Evolutionary conservation across 1,284 basidiomycete species (phyloP), one percentile per base, ranked within the genome.

Genomic region (Trichosporon inkin): DNA sequence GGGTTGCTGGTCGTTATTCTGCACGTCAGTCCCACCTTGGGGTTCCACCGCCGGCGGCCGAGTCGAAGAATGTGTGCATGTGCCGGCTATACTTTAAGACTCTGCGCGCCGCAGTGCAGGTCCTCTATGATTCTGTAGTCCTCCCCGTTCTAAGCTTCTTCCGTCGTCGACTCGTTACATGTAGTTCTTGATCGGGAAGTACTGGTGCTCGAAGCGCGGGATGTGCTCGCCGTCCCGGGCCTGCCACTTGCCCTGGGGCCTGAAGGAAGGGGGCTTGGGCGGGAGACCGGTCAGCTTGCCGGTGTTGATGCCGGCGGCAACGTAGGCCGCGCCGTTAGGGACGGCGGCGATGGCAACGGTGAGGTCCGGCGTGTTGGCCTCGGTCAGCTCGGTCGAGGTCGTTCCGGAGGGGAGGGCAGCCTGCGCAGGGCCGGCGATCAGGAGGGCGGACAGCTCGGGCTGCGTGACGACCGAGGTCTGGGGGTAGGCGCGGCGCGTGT

Each of bases 401-500:
- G 60, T 47, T 34, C 61, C 56, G 17, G 56, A 39, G 55, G 58
- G 16, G 92, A 84, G 40, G 90, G 84, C 64, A 90, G 81, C 47
- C 82, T 82, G 53, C 87, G 82, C 81, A 13, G 90, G 88, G 55
- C 89, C 87, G 56, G 93, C 86, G 62, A 96, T 85, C 41, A 97
- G 84, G 63, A 97, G 81, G 22, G 84, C 82, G 7, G 92, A 88
- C 39, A 93, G 82, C 74, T 90, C 87, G 17, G 82, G 76, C 81
- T 93, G 89, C 17, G 88, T 91, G 67, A 91, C 84, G 32, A 89
- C 86, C 11, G 88, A 92, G 41, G 92, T 86, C 71, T 88, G 88
- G 34, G 93, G 92, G 79, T 93, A 96, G 58, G 86, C 86, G 62
- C 93, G 86, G 62, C 94, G 87, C 55, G 93, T 89, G 80, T 97